phyloP scores from a whole-genome alignment of 2,329 filamentous ascomycete species.

The Alternaria alternata region DNA sequence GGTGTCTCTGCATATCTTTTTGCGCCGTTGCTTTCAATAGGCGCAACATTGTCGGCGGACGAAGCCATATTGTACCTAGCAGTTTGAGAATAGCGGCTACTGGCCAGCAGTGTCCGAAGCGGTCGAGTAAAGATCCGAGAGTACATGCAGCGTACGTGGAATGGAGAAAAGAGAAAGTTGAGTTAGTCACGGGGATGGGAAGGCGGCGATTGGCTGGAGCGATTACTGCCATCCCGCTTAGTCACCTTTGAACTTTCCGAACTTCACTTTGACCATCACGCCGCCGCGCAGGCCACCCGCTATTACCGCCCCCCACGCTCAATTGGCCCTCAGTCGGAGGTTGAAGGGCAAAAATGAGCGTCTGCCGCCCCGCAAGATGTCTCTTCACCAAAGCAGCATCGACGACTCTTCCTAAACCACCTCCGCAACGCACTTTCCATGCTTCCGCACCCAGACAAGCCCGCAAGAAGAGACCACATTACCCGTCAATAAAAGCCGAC shows the following conservation, averaged over 20 bases:
- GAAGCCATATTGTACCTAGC: slow-evolving; percentile 44
- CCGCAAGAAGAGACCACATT: slow-evolving; percentile 51
- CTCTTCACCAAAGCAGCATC: slow-evolving; percentile 47
- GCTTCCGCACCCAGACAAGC: slow-evolving; percentile 46
- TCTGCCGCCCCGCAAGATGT: slow-evolving; percentile 53
- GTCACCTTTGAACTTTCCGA: slow-evolving; percentile 34
- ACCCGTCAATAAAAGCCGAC: slow-evolving; percentile 55
- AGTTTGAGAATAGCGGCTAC: slow-evolving; percentile 22
- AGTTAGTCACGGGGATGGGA: slow-evolving; percentile 36
- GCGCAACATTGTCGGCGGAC: slow-evolving; percentile 39
- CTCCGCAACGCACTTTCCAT: slow-evolving; percentile 54
- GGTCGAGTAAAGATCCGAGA: slow-evolving; percentile 32
- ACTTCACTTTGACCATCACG: slow-evolving; percentile 29
- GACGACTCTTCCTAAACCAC: slow-evolving; percentile 38
- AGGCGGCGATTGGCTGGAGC: slow-evolving; percentile 37
- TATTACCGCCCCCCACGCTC: slow-evolving; percentile 17
- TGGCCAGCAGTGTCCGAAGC: slow-evolving; percentile 34
- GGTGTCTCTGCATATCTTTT: slow-evolving; percentile 47
- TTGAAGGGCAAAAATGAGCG: slow-evolving; percentile 49
- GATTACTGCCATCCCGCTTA: slow-evolving; percentile 22
- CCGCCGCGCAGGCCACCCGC: slow-evolving; percentile 18
- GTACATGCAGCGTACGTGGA: slow-evolving; percentile 30
- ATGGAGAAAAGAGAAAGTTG: slow-evolving; percentile 33
- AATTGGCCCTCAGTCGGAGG: slow-evolving; percentile 32
- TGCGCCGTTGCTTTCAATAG: slow-evolving; percentile 44